Conservation (phyloP, 78 protist species). For the Dictyostelium firmibasis region DNA sequence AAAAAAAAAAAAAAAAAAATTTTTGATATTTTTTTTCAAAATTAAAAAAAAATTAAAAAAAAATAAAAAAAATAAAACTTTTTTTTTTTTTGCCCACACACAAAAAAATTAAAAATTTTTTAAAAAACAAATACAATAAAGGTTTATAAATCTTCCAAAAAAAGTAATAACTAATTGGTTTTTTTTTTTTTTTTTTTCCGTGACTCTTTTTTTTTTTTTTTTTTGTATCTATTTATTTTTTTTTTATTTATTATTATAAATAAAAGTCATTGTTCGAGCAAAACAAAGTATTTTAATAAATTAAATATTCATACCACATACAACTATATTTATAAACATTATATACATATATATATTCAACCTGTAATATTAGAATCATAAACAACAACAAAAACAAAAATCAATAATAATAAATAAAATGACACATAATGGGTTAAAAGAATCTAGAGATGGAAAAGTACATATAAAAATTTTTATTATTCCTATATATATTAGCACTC, state of each 20-base stretch:
- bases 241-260: too few relatives aligned
- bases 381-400: too few relatives aligned
- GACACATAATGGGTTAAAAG: neutral
- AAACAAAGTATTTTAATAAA: too few relatives aligned
- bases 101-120: neutral
- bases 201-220: too few relatives aligned
- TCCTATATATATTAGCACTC: too few relatives aligned
- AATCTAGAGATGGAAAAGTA: slow-evolving; percentile 7
- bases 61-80: neutral
- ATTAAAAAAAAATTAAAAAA: neutral
- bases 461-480: neutral
- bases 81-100: neutral
- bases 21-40: neutral
- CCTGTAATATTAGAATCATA: neutral
- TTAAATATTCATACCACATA: too few relatives aligned
- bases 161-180: too few relatives aligned
- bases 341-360: too few relatives aligned
- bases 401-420: neutral
- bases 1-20: neutral
- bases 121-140: neutral
- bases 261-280: neutral
- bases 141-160: neutral
- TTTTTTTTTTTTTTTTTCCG: too few relatives aligned
- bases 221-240: neutral
- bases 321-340: too few relatives aligned